Conservation (phyloP, 495 filamentous ascomycete species). For the Massariosphaeria phaeospora region DNA sequence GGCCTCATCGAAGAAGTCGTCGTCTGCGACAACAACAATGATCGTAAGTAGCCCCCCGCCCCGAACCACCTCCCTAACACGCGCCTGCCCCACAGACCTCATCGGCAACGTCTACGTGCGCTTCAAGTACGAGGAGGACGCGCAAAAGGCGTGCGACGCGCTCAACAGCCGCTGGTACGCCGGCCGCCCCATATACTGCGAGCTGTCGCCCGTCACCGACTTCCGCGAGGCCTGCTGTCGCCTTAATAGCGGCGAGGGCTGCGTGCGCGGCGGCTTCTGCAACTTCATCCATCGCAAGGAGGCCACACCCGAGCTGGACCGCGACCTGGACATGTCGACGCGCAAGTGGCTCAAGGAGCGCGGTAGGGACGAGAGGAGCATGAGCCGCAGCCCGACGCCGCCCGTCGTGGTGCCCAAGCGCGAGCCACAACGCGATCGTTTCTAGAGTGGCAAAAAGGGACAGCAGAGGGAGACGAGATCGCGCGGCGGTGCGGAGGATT, state of each 20-base stretch:
- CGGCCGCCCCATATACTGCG: conserved; percentile 95
- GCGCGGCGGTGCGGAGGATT: neutral
- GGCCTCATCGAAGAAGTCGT: conserved; percentile 47
- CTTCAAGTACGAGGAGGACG: conserved; percentile 99
- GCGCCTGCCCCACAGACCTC: conserved; percentile 56
- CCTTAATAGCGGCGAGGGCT: conserved; percentile 90
- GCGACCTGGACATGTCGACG: conserved; percentile 77
- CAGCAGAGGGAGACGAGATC: too few relatives aligned
- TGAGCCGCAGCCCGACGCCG: conserved; percentile 46
- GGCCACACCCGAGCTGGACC: conserved; percentile 77
- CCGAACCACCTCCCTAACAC: conserved; percentile 1
- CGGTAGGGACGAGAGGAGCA: conserved; percentile 79
- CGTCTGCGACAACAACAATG: conserved; percentile 73
- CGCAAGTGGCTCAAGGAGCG: conserved; percentile 94
- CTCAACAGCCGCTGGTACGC: conserved; percentile 97
- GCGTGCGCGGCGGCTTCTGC: conserved; percentile 94
- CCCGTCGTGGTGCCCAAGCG: neutral
- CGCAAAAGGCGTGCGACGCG: conserved; percentile 86
- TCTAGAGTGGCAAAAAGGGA: too few relatives aligned
- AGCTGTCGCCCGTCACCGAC: conserved; percentile 92
- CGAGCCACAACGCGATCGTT: neutral
- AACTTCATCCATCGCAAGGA: conserved; percentile 99
- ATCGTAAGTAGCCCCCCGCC: conserved; percentile 58
- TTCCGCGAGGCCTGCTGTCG: conserved; percentile 97
- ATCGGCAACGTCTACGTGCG: conserved; percentile 99